Conservation (phyloP, 2,329 filamentous ascomycete genomes). For the Verticillium tricorpus region DNA sequence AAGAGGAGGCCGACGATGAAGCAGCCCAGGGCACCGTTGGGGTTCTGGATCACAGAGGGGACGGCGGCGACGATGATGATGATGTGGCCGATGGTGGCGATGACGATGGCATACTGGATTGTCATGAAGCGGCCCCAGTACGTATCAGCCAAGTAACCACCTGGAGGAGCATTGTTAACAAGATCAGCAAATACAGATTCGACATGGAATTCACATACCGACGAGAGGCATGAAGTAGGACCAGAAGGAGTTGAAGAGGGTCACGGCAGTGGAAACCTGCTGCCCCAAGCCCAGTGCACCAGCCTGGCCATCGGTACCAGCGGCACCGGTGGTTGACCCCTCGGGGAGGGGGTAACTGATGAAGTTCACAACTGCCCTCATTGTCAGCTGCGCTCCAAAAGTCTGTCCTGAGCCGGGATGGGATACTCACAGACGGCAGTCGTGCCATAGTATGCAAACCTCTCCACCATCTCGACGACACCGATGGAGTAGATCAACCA, state of each 20-base stretch:
- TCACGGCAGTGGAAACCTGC: constrained; percentile 9
- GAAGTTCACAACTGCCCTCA: constrained; percentile 47
- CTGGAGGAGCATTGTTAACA: constrained; percentile 10
- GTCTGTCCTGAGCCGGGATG: constrained; percentile 10
- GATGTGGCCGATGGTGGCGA: constrained; percentile 65
- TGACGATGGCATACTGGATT: constrained; percentile 62
- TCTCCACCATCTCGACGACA: constrained; percentile 60
- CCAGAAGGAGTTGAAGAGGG: constrained; percentile 13
- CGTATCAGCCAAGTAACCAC: constrained; percentile 59
- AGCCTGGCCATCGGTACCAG: constrained; percentile 18
- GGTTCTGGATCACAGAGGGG: constrained; percentile 28
- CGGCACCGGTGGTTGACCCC: constrained; percentile 41
- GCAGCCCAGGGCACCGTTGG: constrained; percentile 43
- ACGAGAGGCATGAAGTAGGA: constrained; percentile 21
- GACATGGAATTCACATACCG: background rate
- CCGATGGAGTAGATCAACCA: constrained; percentile 55
- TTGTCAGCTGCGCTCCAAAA: background rate
- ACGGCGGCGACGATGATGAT: constrained; percentile 59
- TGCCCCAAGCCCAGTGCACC: constrained; percentile 16
- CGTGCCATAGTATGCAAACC: constrained; percentile 62
- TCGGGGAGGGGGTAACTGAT: constrained; percentile 55
- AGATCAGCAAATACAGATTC: background rate
- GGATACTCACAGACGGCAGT: constrained; percentile 54
- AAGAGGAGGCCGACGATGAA: constrained; percentile 57
- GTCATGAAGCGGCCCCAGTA: constrained; percentile 67